Evolutionary conservation across 2,329 filamentous ascomycete genomes (phyloP).

Genomic region (Ophiostoma australiae): DNA sequence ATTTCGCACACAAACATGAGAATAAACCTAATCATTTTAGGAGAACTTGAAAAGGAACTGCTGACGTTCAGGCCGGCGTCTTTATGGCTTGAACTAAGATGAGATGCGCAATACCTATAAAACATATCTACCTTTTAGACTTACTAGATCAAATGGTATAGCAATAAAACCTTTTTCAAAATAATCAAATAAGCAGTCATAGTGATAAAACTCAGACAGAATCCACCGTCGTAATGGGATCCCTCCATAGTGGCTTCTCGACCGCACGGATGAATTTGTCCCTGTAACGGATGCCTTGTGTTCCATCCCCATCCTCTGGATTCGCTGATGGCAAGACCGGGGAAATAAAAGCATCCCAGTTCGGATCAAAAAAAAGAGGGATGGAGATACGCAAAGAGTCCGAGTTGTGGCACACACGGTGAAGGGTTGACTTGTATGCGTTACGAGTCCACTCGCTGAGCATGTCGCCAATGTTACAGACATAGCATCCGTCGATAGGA

Average conservation of each 20-base stretch:
- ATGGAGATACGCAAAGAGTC: constrained; percentile 1
- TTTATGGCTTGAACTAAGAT: too few species aligned
- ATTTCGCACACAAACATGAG: too few species aligned
- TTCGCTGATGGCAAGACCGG: not conserved
- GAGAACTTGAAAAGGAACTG: too few species aligned
- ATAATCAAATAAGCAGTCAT: too few species aligned
- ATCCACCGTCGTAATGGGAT: not conserved
- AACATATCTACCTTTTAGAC: too few species aligned
- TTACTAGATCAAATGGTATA: too few species aligned
- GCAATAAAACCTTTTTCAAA: too few species aligned
- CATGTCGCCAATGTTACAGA: constrained; percentile 5
- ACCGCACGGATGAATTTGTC: not conserved
- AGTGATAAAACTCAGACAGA: not conserved
- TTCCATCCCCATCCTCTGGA: not conserved
- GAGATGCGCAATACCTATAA: too few species aligned
- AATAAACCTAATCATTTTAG: too few species aligned
- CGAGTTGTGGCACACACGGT: constrained; percentile 7
- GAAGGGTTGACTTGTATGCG: constrained; percentile 3
- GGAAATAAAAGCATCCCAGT: constrained; percentile 9
- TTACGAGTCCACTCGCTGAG: constrained; percentile 9
- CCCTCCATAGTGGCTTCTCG: constrained; percentile 1
- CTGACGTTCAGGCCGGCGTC: too few species aligned
- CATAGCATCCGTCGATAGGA: constrained; percentile 10
- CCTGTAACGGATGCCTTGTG: not conserved
- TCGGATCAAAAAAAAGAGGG: constrained; percentile 1